Evolutionary conservation across 805 yeast genomes (phyloP).

Genomic region (Candida chauliodis): DNA sequence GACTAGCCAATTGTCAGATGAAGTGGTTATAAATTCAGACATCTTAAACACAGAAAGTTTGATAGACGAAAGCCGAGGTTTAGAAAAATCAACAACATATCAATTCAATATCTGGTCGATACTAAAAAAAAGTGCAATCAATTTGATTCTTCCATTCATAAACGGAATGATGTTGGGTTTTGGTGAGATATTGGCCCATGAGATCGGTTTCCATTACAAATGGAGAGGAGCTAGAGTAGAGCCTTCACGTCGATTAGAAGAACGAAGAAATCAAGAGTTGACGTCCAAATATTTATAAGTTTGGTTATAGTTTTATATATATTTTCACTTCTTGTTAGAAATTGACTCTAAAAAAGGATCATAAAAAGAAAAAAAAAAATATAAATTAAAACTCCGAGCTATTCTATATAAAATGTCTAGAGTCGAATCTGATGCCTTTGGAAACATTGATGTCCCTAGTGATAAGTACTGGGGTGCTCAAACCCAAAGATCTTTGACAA

Average conservation of each 20-base stretch:
- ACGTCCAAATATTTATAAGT: constrained; percentile 17
- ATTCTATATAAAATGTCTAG: constrained; percentile 10
- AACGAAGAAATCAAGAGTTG: constrained; percentile 17
- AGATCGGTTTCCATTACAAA: constrained; percentile 74
- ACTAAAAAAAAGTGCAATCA: constrained; percentile 57
- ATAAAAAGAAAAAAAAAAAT: no score
- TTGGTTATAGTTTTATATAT: no score
- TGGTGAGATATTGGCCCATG: constrained; percentile 93
- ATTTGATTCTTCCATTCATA: constrained; percentile 78
- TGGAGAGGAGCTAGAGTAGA: constrained; percentile 70
- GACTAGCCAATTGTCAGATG: constrained; percentile 18
- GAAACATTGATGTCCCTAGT: constrained; percentile 32
- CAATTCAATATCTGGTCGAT: constrained; percentile 34
- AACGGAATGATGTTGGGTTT: constrained; percentile 95
- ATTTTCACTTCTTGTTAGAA: no score
- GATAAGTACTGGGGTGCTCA: constrained; percentile 40
- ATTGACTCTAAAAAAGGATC: no score
- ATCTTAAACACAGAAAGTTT: constrained; percentile 24
- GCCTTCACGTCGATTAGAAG: constrained; percentile 31
- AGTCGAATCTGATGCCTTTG: constrained; percentile 37
- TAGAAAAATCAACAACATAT: constrained; percentile 6
- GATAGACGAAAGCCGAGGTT: constrained; percentile 17
- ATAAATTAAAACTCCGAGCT: background rate
- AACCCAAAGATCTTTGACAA: constrained; percentile 34
- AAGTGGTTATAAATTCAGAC: constrained; percentile 25